A percentile compares a stretch with the other conserved stretches of the same genome.
phyloP scores from a whole-genome alignment of 2,329 filamentous ascomycete genomes.

The Escovopsis sp. region DNA sequence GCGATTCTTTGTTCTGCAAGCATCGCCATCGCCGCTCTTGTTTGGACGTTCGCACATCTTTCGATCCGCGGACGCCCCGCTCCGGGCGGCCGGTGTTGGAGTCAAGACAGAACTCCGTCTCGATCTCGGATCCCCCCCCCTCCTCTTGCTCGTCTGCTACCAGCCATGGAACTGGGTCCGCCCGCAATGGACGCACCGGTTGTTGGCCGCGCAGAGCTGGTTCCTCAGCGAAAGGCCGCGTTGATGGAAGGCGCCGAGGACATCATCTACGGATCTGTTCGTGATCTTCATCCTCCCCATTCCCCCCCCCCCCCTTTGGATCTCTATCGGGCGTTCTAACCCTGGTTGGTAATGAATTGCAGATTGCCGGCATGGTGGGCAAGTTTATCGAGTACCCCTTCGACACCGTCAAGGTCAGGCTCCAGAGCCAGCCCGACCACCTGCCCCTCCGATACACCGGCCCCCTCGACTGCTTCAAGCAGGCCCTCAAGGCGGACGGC shows the following conservation, averaged over 20 bases:
- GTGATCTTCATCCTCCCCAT: conserved; percentile 20
- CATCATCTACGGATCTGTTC: conserved; percentile 72
- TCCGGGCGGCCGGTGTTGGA: not conserved
- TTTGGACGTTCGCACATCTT: too few relatives aligned
- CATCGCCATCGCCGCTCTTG: too few relatives aligned
- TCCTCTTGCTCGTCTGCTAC: not conserved
- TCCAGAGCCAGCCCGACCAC: conserved; percentile 87
- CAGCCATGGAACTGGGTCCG: conserved; percentile 7
- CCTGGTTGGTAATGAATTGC: conserved; percentile 3
- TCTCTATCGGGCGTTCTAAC: not conserved
- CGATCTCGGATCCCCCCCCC: not conserved
- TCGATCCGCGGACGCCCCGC: too few relatives aligned
- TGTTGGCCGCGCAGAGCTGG: conserved; percentile 12
- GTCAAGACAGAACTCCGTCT: not conserved
- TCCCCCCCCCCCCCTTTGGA: too few relatives aligned
- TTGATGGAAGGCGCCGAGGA: conserved; percentile 65
- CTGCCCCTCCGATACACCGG: conserved; percentile 71
- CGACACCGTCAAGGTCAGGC: conserved; percentile 92
- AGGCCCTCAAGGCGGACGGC: conserved; percentile 71
- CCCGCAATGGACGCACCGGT: conserved; percentile 4
- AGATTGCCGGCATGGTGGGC: conserved; percentile 73
- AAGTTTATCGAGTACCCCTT: conserved; percentile 99
- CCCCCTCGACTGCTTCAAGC: conserved; percentile 82
- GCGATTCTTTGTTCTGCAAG: too few relatives aligned
- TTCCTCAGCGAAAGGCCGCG: conserved; percentile 24